Conservation (phyloP, 75 land plant genomes). For the Cryptomeria japonica region DNA sequence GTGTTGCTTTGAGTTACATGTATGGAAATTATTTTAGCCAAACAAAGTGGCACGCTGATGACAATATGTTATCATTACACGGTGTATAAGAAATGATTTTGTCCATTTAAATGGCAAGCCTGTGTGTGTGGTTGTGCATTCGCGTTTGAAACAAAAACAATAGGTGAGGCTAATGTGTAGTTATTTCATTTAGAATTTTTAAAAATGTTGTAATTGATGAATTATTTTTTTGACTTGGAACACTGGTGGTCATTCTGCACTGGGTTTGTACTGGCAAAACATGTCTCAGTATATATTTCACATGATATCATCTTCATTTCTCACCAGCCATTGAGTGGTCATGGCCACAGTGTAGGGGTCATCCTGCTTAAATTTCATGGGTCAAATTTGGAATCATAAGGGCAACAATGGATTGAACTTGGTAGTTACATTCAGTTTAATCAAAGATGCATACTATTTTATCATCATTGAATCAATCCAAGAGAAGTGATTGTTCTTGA, state of each 20-base stretch:
- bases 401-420: not conserved
- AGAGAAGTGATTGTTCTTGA: not conserved
- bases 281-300: not conserved
- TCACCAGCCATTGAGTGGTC: not conserved
- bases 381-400: not conserved
- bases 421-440: not conserved
- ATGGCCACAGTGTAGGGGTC: not conserved
- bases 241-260: not conserved
- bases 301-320: not conserved
- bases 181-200: not conserved
- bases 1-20: slow-evolving; percentile 3
- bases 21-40: slow-evolving; percentile 4
- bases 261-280: not conserved
- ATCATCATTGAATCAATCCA: not conserved
- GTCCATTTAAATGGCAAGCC: slow-evolving; percentile 2
- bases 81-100: not conserved
- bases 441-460: not conserved
- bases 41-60: slow-evolving; percentile 1
- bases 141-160: not conserved
- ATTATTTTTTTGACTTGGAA: not conserved
- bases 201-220: not conserved
- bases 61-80: not conserved
- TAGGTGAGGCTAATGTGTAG: not conserved
- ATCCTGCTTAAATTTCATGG: not conserved
- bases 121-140: not conserved